Conservation (phyloP, 176 grass and related monocot genomes). For the Otatea glauca region DNA sequence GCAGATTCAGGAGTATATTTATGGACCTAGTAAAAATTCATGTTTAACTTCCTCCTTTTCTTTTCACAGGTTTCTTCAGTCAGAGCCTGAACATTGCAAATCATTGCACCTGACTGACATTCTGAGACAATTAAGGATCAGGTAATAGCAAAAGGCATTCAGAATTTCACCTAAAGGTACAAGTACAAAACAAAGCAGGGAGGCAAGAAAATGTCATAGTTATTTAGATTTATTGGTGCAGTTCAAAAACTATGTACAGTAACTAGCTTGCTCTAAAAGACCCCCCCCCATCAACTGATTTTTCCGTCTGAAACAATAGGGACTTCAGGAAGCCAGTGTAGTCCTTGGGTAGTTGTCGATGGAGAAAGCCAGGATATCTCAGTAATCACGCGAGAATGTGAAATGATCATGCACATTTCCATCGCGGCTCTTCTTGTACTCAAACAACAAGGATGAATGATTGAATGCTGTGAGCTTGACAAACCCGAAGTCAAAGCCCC, state of each 20-base stretch:
- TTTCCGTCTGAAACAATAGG: neutral
- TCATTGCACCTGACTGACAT: neutral
- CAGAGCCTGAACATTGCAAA: neutral
- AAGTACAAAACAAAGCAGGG: neutral
- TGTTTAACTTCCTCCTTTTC: neutral
- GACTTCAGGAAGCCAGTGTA: conserved; percentile 56
- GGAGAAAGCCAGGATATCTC: conserved; percentile 56
- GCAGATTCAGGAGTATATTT: neutral
- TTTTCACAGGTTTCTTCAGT: neutral
- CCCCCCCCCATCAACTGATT: neutral
- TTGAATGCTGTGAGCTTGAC: conserved; percentile 87
- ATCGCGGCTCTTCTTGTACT: conserved; percentile 88
- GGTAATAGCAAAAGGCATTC: neutral
- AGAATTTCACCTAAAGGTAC: neutral
- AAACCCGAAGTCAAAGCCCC: conserved; percentile 69
- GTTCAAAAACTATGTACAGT: conserved; percentile 25
- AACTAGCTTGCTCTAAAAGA: neutral
- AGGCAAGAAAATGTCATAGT: neutral
- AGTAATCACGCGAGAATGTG: conserved; percentile 69
- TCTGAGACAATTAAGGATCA: neutral
- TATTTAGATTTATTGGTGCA: conserved; percentile 34
- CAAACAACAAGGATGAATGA: conserved; percentile 61
- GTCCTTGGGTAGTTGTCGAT: conserved; percentile 59
- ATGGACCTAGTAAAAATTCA: neutral
- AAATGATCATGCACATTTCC: conserved; percentile 74